Base-by-base conservation (phyloP, 306 rosid species). In the Vicia sativa region DNA sequence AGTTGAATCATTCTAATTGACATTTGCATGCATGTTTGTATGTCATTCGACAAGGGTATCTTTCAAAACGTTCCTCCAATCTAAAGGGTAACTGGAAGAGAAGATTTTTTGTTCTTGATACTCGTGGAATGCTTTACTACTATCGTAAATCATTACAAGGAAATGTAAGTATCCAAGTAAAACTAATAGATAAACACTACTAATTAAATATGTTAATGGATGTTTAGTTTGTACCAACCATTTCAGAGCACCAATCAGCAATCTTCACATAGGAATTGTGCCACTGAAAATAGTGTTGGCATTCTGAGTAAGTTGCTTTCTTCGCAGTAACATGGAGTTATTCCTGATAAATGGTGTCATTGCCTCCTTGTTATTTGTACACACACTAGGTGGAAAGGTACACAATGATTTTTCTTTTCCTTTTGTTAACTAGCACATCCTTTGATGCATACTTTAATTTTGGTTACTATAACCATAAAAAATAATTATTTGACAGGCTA, bases 21-120 rank as follows among this genome's bases (percentile, higher is more conserved):
- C 9, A 38, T 26, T 62, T 39, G 14, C 13, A 53, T 15, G 13
- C 45, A 19, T 12, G 43, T 53, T 48, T 34, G 7, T 25, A 45
- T 23, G 81, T 83, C 61, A 79, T 90, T 80, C 74, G 95, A 42
- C 91, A 87, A 85, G 96, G 96, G 10, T 90, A 78, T 85, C 91
- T 90, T 29, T 87, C 91, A 39, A 90, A 90, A 57, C 89, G 95
- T 44, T 90, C 96, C 41, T 81, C 91, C 76, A 87, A 78, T 65
- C 78, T 90, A 66, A 87, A 95, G 77, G 96, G 74, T 65, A 91
- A 80, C 66, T 90, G 96, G 96, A 90, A 90, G 77, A 85, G 91
- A 82, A 81, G 93, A 79, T 85, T 74, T 77, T 90, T 90, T 76
- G 83, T 90, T 78, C 91, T 90, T 65, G 96, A 90, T 71, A 90